Conservation (phyloP, 495 filamentous ascomycete species). For the Glonium stellatum region DNA sequence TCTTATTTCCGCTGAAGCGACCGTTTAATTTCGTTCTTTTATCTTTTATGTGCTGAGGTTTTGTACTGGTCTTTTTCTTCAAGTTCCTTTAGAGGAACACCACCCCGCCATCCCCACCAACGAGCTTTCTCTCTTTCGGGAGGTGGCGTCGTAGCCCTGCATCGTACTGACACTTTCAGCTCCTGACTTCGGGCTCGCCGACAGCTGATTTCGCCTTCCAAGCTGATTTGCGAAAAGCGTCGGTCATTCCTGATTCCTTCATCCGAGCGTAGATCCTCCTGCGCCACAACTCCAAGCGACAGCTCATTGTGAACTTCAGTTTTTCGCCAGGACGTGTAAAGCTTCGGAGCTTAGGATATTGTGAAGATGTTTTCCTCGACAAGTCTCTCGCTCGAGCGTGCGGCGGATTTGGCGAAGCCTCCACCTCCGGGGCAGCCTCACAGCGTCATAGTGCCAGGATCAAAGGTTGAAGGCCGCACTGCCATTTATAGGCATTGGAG, state of each 20-base stretch:
- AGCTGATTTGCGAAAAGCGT: not conserved
- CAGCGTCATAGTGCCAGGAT: constrained; percentile 63
- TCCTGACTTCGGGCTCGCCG: not conserved
- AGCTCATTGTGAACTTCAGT: not conserved
- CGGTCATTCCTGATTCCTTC: not conserved
- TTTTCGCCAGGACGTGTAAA: no score
- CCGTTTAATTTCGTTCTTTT: not conserved
- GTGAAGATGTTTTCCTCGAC: constrained; percentile 17
- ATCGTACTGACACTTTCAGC: not conserved
- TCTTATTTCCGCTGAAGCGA: not conserved
- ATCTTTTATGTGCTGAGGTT: not conserved
- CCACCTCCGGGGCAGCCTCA: constrained; percentile 57
- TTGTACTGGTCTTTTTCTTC: no score
- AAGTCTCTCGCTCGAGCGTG: constrained; percentile 32
- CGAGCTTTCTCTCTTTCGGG: not conserved
- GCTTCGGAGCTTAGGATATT: not conserved
- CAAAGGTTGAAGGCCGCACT: constrained; percentile 63
- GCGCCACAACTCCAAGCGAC: not conserved
- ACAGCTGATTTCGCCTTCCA: not conserved
- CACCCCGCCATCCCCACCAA: not conserved
- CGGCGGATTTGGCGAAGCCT: constrained; percentile 35
- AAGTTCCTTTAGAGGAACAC: not conserved
- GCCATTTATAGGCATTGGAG: constrained; percentile 79
- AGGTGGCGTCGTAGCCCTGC: not conserved
- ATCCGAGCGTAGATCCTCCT: not conserved